A percentile compares a stretch with the other conserved stretches of the same genome.
phyloP scores from a whole-genome alignment of 2,329 filamentous ascomycete species.

The Sporothrix luriei region DNA sequence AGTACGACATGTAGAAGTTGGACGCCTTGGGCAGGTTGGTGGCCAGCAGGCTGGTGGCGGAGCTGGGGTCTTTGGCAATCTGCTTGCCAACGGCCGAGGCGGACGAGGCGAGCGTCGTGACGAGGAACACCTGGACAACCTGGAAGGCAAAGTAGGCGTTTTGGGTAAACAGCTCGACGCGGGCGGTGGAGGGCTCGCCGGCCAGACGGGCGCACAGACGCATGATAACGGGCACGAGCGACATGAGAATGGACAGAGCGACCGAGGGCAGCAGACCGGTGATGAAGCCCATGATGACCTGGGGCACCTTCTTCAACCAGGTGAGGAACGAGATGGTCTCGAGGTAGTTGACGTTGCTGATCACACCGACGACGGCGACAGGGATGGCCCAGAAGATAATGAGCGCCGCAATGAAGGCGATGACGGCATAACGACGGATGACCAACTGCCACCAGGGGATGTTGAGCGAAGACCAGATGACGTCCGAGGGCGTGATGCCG shows the following conservation, averaged over 20 bases:
- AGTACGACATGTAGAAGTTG: slow-evolving; percentile 95
- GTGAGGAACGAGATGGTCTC: slow-evolving; percentile 65
- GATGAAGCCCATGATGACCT: slow-evolving; percentile 74
- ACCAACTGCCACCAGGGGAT: slow-evolving; percentile 87
- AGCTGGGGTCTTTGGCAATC: slow-evolving; percentile 64
- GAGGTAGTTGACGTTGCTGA: slow-evolving; percentile 80
- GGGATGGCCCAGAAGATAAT: slow-evolving; percentile 85
- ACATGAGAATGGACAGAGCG: slow-evolving; percentile 79
- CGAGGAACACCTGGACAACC: slow-evolving; percentile 82
- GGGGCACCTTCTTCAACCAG: slow-evolving; percentile 73
- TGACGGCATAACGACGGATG: slow-evolving; percentile 67
- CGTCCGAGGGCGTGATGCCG: slow-evolving; percentile 76
- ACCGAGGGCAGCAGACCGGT: slow-evolving; percentile 82
- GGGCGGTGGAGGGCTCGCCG: slow-evolving; percentile 76
- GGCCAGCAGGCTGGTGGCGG: slow-evolving; percentile 67
- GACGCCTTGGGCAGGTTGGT: slow-evolving; percentile 76
- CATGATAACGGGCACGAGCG: slow-evolving; percentile 79
- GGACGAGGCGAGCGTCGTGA: slow-evolving; percentile 78
- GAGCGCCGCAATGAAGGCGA: slow-evolving; percentile 72
- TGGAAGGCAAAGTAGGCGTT: slow-evolving; percentile 91
- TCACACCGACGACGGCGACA: slow-evolving; percentile 76
- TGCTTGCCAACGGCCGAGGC: slow-evolving; percentile 69
- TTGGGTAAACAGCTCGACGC: slow-evolving; percentile 85
- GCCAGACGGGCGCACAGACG: slow-evolving; percentile 76
- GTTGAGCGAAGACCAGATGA: slow-evolving; percentile 83